Evolutionary conservation across 495 filamentous ascomycete genomes (phyloP).

Genomic region (Tetracladium marchalianum): DNA sequence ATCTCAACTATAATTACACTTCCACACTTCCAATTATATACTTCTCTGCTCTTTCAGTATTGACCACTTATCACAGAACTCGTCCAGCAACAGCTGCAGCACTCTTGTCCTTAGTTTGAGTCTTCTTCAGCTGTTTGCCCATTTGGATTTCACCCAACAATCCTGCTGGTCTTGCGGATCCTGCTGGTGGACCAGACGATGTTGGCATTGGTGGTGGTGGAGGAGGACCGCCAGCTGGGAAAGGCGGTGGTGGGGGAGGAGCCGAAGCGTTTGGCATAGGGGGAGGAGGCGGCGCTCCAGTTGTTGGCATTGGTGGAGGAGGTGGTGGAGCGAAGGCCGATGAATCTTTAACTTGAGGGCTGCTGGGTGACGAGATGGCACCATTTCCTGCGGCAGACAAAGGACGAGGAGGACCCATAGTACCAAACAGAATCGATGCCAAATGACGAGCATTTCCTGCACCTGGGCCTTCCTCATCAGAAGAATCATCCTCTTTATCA

Average conservation of each 20-base stretch:
- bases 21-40: too few species aligned
- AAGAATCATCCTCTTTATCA: slow-evolving; percentile 61
- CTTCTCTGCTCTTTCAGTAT: too few species aligned
- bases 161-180: slow-evolving; percentile 42
- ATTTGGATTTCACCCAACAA: slow-evolving; percentile 73
- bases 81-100: slow-evolving; percentile 55
- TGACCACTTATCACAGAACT: slow-evolving; percentile 37
- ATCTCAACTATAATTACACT: too few species aligned
- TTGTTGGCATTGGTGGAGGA: slow-evolving; percentile 23
- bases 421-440: slow-evolving; percentile 89
- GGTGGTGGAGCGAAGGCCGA: slow-evolving; percentile 24
- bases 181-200: slow-evolving; percentile 28
- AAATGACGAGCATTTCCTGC: slow-evolving; percentile 82
- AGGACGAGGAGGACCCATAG: slow-evolving; percentile 90
- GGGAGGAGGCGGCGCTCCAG: slow-evolving; percentile 35
- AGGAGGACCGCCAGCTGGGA: slow-evolving; percentile 26
- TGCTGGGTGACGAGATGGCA: slow-evolving; percentile 35
- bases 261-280: slow-evolving; percentile 42
- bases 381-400: slow-evolving; percentile 73
- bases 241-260: slow-evolving; percentile 27
- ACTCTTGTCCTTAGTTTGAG: slow-evolving; percentile 79
- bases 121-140: slow-evolving; percentile 69
- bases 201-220: slow-evolving; percentile 45
- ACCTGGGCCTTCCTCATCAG: slow-evolving; percentile 59
- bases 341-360: slow-evolving; percentile 20